Conservation (phyloP, 1,284 basidiomycete species). For the Neotropicomus parvogracilis region DNA sequence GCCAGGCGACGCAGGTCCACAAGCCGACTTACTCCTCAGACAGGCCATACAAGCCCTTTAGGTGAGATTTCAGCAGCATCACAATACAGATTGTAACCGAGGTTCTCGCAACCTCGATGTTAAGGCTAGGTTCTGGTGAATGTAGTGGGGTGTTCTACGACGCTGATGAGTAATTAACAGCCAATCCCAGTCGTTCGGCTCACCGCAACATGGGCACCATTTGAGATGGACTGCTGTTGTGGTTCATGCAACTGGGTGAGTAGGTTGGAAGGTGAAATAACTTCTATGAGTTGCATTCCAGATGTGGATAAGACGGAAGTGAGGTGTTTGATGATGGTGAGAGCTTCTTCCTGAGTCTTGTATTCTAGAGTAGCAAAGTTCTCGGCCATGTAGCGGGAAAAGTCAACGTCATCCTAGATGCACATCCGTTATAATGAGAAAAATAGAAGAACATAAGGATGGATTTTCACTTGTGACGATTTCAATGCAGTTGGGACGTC, state of each 20-base stretch:
- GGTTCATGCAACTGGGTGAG: conserved; percentile 55
- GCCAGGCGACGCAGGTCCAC: conserved; percentile 5
- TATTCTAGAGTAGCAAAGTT: conserved; percentile 91
- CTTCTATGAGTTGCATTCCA: conserved; percentile 76
- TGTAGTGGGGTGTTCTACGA: conserved; percentile 10
- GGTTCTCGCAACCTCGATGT: conserved; percentile 50
- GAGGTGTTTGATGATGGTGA: conserved; percentile 80
- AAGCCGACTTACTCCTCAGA: conserved; percentile 72
- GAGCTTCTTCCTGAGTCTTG: conserved; percentile 90
- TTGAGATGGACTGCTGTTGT: conserved; percentile 14
- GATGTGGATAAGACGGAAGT: conserved; percentile 80
- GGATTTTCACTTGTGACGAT: conserved; percentile 43
- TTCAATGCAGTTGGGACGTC: conserved; percentile 52
- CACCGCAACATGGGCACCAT: conserved; percentile 13
- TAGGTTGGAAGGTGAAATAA: conserved; percentile 64
- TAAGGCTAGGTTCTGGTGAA: conserved; percentile 16
- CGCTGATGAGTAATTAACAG: conserved; percentile 2
- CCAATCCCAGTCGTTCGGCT: not conserved
- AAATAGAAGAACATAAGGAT: not conserved
- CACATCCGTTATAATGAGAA: not conserved
- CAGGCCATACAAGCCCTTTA: conserved; percentile 77
- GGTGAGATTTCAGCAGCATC: conserved; percentile 79
- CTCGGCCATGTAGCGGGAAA: conserved; percentile 90
- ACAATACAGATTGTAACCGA: conserved; percentile 78
- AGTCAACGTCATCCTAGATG: conserved; percentile 72